Percentiles rank a stretch among this genome's conserved stretches.
These are phyloP conservation scores for Corchorus olitorius DNA, from an alignment of 345 rosid species.

Conservation along the genomic window DNA sequence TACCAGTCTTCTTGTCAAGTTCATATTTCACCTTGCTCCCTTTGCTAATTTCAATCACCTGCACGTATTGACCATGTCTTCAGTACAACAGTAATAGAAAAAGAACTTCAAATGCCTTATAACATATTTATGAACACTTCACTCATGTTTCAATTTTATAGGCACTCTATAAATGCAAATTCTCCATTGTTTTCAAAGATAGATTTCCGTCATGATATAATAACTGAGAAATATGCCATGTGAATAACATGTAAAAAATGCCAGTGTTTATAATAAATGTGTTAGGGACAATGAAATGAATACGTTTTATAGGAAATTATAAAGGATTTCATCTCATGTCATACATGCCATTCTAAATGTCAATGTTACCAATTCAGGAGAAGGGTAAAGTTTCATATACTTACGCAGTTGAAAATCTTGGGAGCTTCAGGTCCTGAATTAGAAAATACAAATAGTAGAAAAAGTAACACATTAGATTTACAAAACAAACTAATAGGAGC, in stretches of 20 bases:
- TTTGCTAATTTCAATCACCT: constrained; percentile 94
- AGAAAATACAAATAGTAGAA: constrained; percentile 10
- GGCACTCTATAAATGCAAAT: background rate
- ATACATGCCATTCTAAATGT: background rate
- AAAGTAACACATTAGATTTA: constrained; percentile 13
- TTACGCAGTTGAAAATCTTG: constrained; percentile 73
- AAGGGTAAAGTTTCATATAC: constrained; percentile 28
- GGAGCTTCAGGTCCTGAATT: constrained; percentile 92
- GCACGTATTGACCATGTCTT: constrained; percentile 21
- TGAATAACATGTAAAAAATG: background rate
- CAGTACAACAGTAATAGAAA: background rate
- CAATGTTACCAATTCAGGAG: background rate
- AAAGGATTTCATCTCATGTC: background rate
- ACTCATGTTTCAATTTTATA: background rate
- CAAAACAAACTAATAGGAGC: background rate
- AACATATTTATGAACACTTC: background rate
- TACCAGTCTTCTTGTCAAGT: constrained; percentile 92
- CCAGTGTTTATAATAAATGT: background rate
- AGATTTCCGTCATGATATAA: background rate
- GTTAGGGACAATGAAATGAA: background rate
- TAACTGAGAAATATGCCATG: background rate
- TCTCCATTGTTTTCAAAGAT: background rate
- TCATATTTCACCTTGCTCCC: constrained; percentile 99
- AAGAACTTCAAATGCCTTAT: background rate
- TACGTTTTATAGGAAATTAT: background rate